A percentile compares a stretch with the other conserved stretches of the same genome.
Conservation (phyloP, 495 filamentous ascomycete genomes). For the Neurospora sp. region DNA sequence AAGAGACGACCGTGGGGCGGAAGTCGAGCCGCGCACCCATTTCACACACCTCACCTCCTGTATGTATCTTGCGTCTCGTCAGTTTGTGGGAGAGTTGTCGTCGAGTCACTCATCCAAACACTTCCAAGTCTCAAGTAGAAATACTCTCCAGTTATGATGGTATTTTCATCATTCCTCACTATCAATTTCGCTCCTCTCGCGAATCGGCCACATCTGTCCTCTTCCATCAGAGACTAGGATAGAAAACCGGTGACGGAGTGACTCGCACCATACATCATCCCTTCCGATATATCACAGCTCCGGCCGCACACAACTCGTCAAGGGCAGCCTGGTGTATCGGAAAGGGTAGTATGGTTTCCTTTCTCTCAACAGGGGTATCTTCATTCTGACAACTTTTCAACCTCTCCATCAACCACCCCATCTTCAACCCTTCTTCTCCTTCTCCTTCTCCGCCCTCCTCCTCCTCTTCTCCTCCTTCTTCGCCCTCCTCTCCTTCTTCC, state of each 20-base stretch:
- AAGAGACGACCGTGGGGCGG: not conserved
- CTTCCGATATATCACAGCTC: not conserved
- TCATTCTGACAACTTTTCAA: not conserved
- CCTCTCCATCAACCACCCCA: not conserved
- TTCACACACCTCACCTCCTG: not conserved
- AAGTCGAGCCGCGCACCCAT: not conserved
- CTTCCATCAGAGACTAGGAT: not conserved
- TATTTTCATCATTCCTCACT: not conserved
- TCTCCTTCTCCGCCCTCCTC: slow-evolving; percentile 5
- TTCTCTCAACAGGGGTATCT: not conserved
- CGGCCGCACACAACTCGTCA: not conserved
- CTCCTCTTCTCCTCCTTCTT: slow-evolving; percentile 34
- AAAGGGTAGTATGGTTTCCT: not conserved
- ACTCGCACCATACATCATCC: not conserved
- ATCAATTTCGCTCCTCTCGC: not conserved
- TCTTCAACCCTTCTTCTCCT: not conserved
- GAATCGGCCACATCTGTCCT: not conserved
- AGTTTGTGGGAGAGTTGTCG: not conserved
- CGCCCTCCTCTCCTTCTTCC: slow-evolving; percentile 33
- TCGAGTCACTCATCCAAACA: not conserved
- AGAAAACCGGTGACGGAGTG: not conserved
- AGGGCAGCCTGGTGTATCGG: not conserved
- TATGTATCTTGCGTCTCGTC: not conserved
- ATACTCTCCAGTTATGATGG: not conserved
- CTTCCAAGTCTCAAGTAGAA: not conserved